These are phyloP conservation scores for Microascus cirrosus DNA, from an alignment of 2,329 filamentous ascomycete genomes.

Conservation along the genomic window DNA sequence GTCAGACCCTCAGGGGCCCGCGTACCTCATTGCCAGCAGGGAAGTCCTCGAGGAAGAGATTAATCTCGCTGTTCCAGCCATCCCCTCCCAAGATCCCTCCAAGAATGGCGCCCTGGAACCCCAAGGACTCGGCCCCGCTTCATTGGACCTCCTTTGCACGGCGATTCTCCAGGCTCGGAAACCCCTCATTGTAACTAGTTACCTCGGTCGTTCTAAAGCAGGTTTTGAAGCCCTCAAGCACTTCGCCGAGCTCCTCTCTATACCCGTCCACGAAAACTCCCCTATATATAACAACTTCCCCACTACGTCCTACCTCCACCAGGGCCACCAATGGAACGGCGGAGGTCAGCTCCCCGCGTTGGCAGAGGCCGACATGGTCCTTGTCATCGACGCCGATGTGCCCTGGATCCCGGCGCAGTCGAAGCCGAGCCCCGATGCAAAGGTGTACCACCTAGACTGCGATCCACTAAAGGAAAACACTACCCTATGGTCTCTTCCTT, in stretches of 20 bases:
- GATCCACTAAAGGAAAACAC: slow-evolving; percentile 52
- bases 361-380: slow-evolving; percentile 50
- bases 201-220: slow-evolving; percentile 6
- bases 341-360: slow-evolving; percentile 22
- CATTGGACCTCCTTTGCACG: slow-evolving; percentile 5
- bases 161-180: slow-evolving; percentile 3
- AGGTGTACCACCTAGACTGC: slow-evolving; percentile 52
- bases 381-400: slow-evolving; percentile 56
- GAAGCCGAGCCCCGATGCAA: slow-evolving; percentile 41
- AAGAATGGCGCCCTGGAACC: slow-evolving; percentile 6
- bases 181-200: slow-evolving; percentile 10
- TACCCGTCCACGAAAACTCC: slow-evolving; percentile 34
- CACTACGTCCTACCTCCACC: slow-evolving; percentile 9
- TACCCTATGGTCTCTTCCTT: slow-evolving; percentile 42
- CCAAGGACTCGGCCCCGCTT: slow-evolving; percentile 3
- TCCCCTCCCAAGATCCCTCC: slow-evolving; percentile 6
- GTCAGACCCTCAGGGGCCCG: slow-evolving; percentile 14
- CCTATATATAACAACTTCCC: slow-evolving; percentile 31
- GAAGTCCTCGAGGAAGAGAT: slow-evolving; percentile 14
- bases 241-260: slow-evolving; percentile 11
- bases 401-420: slow-evolving; percentile 57
- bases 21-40: slow-evolving; percentile 15
- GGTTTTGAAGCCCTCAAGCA: slow-evolving; percentile 7
- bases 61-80: not conserved
- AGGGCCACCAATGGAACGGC: slow-evolving; percentile 11